A percentile compares a stretch with the other conserved stretches of the same genome.
These are phyloP conservation scores for Kwoniella botswanensis DNA, from an alignment of 768 basidiomycete species.

Conservation along the genomic window DNA sequence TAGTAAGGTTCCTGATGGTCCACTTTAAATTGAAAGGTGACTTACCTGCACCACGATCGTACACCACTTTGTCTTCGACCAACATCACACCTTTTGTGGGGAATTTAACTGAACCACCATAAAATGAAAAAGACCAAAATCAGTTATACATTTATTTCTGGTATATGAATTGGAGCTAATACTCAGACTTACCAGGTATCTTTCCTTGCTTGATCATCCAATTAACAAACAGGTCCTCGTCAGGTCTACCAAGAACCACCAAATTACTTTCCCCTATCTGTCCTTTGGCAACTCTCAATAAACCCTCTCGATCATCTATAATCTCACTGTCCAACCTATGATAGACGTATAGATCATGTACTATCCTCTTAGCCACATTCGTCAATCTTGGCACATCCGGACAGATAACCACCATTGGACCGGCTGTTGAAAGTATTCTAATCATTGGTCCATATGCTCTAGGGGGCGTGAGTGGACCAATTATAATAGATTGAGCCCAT, in stretches of 20 bases:
- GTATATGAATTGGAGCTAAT: constrained; percentile 34
- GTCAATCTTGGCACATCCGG: constrained; percentile 25
- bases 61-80: constrained; percentile 31
- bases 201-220: constrained; percentile 61
- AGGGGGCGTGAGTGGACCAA: constrained; percentile 21
- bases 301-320: constrained; percentile 61
- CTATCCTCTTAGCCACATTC: constrained; percentile 69
- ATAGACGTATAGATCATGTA: constrained; percentile 71
- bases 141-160: constrained; percentile 51
- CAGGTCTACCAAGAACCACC: constrained; percentile 49
- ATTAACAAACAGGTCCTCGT: constrained; percentile 45
- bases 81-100: constrained; percentile 37
- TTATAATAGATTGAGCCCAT: not conserved
- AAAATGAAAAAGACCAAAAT: not conserved
- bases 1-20: constrained; percentile 20
- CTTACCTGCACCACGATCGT: constrained; percentile 38
- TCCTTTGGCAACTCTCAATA: constrained; percentile 19
- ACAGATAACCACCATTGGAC: constrained; percentile 67
- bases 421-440: constrained; percentile 66
- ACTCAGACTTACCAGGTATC: constrained; percentile 65
- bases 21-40: not conserved
- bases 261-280: constrained; percentile 36
- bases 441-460: constrained; percentile 68
- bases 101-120: constrained; percentile 32
- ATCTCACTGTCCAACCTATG: constrained; percentile 74